phyloP scores from a whole-genome alignment of 2,329 filamentous ascomycete species.

The Neoarthrinium moseri region DNA sequence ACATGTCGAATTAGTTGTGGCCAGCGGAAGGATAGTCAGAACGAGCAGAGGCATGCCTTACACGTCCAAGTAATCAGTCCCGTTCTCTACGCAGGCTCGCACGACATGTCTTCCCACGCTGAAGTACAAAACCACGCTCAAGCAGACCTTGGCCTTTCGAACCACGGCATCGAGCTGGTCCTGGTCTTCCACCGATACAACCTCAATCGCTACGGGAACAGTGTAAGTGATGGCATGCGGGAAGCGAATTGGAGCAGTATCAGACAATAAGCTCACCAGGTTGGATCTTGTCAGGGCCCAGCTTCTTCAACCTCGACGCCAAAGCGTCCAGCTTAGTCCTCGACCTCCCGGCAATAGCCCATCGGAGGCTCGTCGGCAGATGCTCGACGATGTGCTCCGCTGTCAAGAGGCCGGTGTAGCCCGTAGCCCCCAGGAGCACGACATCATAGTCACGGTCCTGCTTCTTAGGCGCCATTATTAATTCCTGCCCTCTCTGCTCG shows the following conservation, averaged over 20 bases:
- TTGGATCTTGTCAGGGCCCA: constrained; percentile 13
- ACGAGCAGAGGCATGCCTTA: constrained; percentile 10
- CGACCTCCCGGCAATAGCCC: constrained; percentile 87
- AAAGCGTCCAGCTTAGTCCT: constrained; percentile 41
- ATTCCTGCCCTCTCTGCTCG: too few species aligned
- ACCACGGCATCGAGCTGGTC: constrained; percentile 12
- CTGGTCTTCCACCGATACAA: constrained; percentile 13
- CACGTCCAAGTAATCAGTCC: constrained; percentile 22
- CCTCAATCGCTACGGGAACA: constrained; percentile 12
- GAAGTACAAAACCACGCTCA: constrained; percentile 20
- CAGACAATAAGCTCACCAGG: constrained; percentile 12
- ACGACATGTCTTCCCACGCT: constrained; percentile 17
- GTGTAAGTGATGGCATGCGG: constrained; percentile 1
- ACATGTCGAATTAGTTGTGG: neutral
- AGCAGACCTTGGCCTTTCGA: constrained; percentile 17
- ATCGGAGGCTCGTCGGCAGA: constrained; percentile 75
- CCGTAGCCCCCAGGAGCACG: constrained; percentile 34
- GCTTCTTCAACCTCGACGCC: constrained; percentile 3
- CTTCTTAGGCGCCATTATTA: constrained; percentile 1
- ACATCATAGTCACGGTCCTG: constrained; percentile 7
- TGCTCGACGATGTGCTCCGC: constrained; percentile 72
- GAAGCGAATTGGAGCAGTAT: neutral
- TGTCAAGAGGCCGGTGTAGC: constrained; percentile 79
- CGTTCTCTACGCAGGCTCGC: constrained; percentile 18
- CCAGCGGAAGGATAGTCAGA: neutral